These are phyloP conservation scores for Samsoniella hepiali DNA, from an alignment of 2,329 filamentous ascomycete species.

Conservation along the genomic window DNA sequence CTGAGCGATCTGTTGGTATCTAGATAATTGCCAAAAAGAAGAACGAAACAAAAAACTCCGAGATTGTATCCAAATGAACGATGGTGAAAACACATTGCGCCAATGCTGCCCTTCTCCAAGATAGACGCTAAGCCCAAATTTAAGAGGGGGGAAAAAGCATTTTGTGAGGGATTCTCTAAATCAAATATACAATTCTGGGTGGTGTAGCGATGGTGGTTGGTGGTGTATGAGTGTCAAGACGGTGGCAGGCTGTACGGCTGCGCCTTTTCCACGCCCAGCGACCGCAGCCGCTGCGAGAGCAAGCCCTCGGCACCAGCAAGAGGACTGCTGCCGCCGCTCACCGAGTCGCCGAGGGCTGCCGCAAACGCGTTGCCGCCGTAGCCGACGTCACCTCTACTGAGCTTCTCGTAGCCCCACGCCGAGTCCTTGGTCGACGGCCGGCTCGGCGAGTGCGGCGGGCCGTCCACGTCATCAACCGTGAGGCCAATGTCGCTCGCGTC, in stretches of 20 bases:
- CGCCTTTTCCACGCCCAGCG: constrained; percentile 49
- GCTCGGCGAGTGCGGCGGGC: constrained; percentile 17
- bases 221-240: background rate
- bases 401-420: constrained; percentile 58
- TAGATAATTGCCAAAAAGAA: background rate
- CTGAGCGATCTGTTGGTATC: constrained; percentile 8
- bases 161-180: background rate
- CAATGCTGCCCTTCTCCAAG: too few relatives aligned
- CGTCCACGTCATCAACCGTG: constrained; percentile 1
- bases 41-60: background rate
- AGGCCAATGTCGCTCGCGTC: constrained; percentile 23
- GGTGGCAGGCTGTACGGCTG: constrained; percentile 3
- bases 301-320: constrained; percentile 53
- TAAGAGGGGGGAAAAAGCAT: background rate
- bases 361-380: constrained; percentile 57
- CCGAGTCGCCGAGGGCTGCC: constrained; percentile 24
- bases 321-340: background rate
- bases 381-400: constrained; percentile 61
- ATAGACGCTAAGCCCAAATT: too few relatives aligned
- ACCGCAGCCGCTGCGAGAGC: constrained; percentile 65
- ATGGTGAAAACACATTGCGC: background rate
- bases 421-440: constrained; percentile 38
- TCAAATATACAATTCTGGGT: background rate
- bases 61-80: background rate
- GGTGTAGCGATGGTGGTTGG: background rate